A percentile compares a stretch with the other conserved stretches of the same genome.
Evolutionary conservation across 106 monocot species (phyloP).

Genomic region (Dendrobium huoshanense): DNA sequence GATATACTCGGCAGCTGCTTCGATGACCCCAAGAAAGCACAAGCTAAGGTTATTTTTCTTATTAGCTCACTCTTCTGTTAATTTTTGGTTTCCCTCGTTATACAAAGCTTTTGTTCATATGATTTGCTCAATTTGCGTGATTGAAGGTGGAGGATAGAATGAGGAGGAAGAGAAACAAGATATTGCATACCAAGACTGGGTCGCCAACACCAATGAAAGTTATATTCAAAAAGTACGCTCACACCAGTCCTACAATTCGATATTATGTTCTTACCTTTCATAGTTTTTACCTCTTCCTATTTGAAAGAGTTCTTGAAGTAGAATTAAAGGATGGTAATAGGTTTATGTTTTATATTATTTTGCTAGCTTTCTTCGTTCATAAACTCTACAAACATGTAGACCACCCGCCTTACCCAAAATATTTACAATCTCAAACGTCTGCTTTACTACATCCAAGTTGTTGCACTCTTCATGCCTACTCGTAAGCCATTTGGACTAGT

Average conservation of each 20-base stretch:
- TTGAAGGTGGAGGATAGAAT: constrained; percentile 82
- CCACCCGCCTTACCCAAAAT: too few species aligned
- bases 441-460: too few species aligned
- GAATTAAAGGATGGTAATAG: too few species aligned
- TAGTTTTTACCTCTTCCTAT: neutral
- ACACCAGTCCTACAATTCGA: neutral
- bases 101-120: neutral
- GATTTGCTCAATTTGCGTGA: constrained; percentile 3
- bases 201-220: constrained; percentile 65
- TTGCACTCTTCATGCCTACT: too few species aligned
- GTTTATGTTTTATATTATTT: too few species aligned
- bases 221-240: constrained; percentile 63
- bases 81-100: neutral
- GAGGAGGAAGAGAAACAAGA: constrained; percentile 77
- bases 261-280: neutral
- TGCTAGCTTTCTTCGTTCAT: too few species aligned
- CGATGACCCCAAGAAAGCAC: constrained; percentile 86
- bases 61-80: neutral
- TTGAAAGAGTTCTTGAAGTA: too few species aligned
- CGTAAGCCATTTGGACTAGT: too few species aligned
- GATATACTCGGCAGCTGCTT: constrained; percentile 78
- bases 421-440: too few species aligned
- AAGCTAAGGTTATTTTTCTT: constrained; percentile 30
- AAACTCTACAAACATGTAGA: too few species aligned
- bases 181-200: constrained; percentile 79